Evolutionary conservation across 768 basidiomycete genomes (phyloP).

Genomic region (Phylloporus arenicola): DNA sequence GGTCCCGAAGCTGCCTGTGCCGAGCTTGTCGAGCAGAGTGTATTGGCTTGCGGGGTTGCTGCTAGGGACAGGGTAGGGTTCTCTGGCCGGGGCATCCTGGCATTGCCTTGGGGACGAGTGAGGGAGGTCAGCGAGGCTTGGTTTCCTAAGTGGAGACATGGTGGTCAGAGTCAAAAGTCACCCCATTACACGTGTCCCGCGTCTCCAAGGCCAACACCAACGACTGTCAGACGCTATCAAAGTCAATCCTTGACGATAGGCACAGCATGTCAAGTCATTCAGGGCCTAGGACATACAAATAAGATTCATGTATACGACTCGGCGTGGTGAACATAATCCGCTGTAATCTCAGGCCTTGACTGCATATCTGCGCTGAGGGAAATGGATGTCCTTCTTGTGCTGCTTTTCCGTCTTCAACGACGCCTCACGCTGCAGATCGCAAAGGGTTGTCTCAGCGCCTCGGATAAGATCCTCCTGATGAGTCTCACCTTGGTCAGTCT

Average conservation of each 20-base stretch:
- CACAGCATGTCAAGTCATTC: constrained; percentile 30
- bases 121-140: constrained; percentile 37
- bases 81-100: constrained; percentile 41
- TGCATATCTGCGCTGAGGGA: constrained; percentile 90
- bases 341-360: constrained; percentile 71
- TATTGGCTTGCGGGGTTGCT: constrained; percentile 88
- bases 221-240: too few relatives aligned
- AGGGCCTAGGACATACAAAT: constrained; percentile 38
- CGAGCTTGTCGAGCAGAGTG: constrained; percentile 91
- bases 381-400: constrained; percentile 91
- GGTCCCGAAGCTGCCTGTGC: constrained; percentile 92
- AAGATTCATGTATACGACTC: constrained; percentile 27
- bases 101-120: constrained; percentile 38
- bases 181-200: constrained; percentile 25
- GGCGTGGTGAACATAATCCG: constrained; percentile 15
- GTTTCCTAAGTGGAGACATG: constrained; percentile 47
- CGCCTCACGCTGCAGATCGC: constrained; percentile 60
- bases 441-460: constrained; percentile 3
- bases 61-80: constrained; percentile 65
- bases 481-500: constrained; percentile 78
- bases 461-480: not conserved
- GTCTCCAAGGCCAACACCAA: not conserved
- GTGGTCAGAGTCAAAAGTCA: constrained; percentile 24
- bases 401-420: constrained; percentile 88
- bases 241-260: constrained; percentile 14